phyloP scores from a whole-genome alignment of 176 grass and related monocot species.

The Rhynchospora pubera region DNA sequence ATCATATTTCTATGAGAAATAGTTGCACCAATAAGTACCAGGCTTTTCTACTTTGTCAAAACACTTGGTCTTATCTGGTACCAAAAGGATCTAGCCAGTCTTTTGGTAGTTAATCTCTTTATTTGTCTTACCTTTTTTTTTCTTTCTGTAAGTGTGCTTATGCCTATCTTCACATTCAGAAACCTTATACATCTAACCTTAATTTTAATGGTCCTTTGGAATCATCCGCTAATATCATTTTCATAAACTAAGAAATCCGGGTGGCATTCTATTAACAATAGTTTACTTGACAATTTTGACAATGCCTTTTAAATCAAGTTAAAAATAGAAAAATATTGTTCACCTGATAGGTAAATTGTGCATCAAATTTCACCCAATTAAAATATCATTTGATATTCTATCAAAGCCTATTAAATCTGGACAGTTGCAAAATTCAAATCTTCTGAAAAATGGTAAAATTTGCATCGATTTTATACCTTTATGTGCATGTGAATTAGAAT shows the following conservation, averaged over 20 bases:
- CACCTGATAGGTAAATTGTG: too few relatives aligned
- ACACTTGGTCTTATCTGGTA: background rate
- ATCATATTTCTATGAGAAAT: background rate
- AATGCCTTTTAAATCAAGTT: too few relatives aligned
- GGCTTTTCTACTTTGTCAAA: background rate
- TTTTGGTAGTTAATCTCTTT: background rate
- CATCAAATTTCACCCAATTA: too few relatives aligned
- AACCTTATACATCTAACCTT: background rate
- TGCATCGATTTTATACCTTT: too few relatives aligned
- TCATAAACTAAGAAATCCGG: background rate
- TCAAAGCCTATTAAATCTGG: too few relatives aligned
- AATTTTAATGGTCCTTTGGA: background rate
- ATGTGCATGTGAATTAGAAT: too few relatives aligned
- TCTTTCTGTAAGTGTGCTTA: background rate
- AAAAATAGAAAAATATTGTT: too few relatives aligned
- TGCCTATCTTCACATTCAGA: background rate
- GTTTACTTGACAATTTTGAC: too few relatives aligned
- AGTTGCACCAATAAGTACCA: background rate
- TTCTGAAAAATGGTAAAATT: too few relatives aligned
- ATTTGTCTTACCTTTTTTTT: background rate
- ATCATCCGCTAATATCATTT: background rate
- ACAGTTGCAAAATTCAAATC: too few relatives aligned
- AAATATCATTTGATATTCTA: too few relatives aligned
- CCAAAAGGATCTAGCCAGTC: conserved; percentile 9
- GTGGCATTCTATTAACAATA: too few relatives aligned